phyloP scores from a whole-genome alignment of 2,329 filamentous ascomycete species.

The Fusarium coffeatum region DNA sequence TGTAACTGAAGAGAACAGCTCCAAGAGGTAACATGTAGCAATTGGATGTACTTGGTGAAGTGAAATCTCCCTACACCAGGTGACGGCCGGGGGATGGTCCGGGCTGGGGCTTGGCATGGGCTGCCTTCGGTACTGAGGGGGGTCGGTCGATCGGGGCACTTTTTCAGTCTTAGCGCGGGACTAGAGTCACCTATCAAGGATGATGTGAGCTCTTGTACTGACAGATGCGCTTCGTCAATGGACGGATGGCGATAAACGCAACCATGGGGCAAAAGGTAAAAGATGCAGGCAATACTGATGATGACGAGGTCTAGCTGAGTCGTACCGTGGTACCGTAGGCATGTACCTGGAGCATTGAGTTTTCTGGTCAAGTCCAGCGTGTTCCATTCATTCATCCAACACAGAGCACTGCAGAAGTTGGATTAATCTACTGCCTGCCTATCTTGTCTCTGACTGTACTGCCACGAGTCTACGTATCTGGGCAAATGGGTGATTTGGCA shows the following conservation, averaged over 20 bases:
- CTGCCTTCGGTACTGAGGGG: slow-evolving; percentile 42
- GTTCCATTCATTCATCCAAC: slow-evolving; percentile 4
- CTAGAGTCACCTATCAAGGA: slow-evolving; percentile 31
- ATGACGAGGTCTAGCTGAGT: slow-evolving; percentile 23
- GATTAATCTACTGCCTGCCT: neutral
- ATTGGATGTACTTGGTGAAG: slow-evolving; percentile 1
- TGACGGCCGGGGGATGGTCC: slow-evolving; percentile 37
- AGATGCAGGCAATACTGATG: slow-evolving; percentile 32
- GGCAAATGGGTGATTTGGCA: neutral
- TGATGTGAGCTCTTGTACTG: slow-evolving; percentile 19
- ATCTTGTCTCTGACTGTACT: slow-evolving; percentile 8
- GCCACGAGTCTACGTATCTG: neutral
- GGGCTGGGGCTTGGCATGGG: slow-evolving; percentile 29
- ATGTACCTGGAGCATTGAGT: slow-evolving; percentile 1
- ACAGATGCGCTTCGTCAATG: slow-evolving; percentile 18
- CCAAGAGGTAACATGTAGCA: slow-evolving; percentile 17
- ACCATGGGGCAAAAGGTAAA: slow-evolving; percentile 34
- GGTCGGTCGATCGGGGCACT: slow-evolving; percentile 40
- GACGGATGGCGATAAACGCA: slow-evolving; percentile 39
- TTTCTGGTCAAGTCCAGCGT: slow-evolving; percentile 6
- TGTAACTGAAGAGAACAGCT: neutral
- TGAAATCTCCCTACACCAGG: slow-evolving; percentile 39
- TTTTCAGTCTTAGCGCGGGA: slow-evolving; percentile 35
- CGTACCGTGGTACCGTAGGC: neutral
- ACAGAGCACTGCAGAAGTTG: neutral